phyloP scores from a whole-genome alignment of 1,284 basidiomycete species.

The Rhodotorula sp. region DNA sequence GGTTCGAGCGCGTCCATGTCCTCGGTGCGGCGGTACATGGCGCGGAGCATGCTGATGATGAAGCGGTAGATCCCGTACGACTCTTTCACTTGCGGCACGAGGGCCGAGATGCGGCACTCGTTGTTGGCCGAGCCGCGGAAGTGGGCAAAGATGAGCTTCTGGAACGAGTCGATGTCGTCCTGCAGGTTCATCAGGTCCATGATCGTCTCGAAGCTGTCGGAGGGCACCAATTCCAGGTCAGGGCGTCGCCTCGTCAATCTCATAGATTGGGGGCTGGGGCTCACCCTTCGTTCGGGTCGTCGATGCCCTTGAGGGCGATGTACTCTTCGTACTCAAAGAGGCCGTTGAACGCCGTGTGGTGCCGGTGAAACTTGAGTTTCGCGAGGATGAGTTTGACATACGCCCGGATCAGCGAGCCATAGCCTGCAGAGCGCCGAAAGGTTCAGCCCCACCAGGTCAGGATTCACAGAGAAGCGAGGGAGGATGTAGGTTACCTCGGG shows the following conservation, averaged over 20 bases:
- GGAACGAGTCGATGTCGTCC: slow-evolving; percentile 95
- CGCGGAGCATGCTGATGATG: slow-evolving; percentile 93
- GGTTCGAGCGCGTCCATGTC: slow-evolving; percentile 82
- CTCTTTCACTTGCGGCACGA: slow-evolving; percentile 93
- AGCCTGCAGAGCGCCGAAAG: slow-evolving; percentile 58
- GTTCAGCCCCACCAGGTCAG: not conserved
- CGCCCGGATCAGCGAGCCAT: slow-evolving; percentile 83
- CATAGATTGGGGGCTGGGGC: slow-evolving; percentile 36
- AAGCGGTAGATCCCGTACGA: slow-evolving; percentile 97
- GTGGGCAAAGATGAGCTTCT: slow-evolving; percentile 90
- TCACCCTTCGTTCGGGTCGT: slow-evolving; percentile 96
- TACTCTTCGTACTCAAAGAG: slow-evolving; percentile 97
- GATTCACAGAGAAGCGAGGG: no score
- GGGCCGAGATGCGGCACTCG: slow-evolving; percentile 87
- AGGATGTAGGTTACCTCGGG: slow-evolving; percentile 59
- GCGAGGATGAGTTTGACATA: slow-evolving; percentile 91
- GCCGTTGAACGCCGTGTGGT: slow-evolving; percentile 92
- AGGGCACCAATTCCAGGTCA: not conserved
- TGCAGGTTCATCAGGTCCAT: slow-evolving; percentile 91
- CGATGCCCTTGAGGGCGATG: slow-evolving; percentile 88
- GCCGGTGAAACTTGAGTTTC: slow-evolving; percentile 90
- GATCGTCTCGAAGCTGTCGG: slow-evolving; percentile 83
- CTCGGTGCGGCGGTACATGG: slow-evolving; percentile 88
- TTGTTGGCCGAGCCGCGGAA: slow-evolving; percentile 87
- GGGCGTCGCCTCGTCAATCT: not conserved